A percentile compares a stretch with the other conserved stretches of the same genome.
Evolutionary conservation across 306 rosid genomes (phyloP).

Genomic region (Citrullus colocynthis): DNA sequence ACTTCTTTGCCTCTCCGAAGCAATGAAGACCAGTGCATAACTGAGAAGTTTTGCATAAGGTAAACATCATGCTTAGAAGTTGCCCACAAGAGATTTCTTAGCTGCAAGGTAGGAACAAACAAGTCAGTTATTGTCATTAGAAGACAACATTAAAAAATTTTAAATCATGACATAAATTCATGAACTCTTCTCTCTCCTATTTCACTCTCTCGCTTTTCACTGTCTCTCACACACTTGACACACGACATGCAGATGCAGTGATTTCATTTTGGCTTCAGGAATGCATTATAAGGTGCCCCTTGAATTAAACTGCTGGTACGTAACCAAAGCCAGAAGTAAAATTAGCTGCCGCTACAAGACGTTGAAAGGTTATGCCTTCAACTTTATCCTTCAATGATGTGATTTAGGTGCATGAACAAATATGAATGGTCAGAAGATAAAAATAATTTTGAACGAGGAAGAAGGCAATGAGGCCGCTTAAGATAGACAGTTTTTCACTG

Average conservation of each 20-base stretch:
- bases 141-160: background rate
- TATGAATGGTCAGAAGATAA: background rate
- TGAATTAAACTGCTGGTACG: background rate
- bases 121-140: slow-evolving; percentile 15
- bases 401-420: background rate
- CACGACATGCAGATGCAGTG: background rate
- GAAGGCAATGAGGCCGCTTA: background rate
- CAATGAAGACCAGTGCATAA: slow-evolving; percentile 83
- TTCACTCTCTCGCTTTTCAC: background rate
- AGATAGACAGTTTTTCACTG: background rate
- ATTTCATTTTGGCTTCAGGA: background rate
- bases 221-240: background rate
- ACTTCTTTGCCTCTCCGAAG: slow-evolving; percentile 65
- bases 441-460: background rate
- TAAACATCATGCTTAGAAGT: slow-evolving; percentile 94
- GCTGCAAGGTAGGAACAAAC: slow-evolving; percentile 37
- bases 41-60: slow-evolving; percentile 85
- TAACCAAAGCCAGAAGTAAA: background rate
- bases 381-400: background rate
- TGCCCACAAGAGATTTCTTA: slow-evolving; percentile 81
- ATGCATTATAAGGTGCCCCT: background rate
- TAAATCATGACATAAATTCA: background rate
- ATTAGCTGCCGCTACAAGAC: background rate
- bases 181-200: background rate
- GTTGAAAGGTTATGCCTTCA: background rate